Evolutionary conservation across 2,329 filamentous ascomycete species (phyloP).

Genomic region (Beauveria pseudobassiana): DNA sequence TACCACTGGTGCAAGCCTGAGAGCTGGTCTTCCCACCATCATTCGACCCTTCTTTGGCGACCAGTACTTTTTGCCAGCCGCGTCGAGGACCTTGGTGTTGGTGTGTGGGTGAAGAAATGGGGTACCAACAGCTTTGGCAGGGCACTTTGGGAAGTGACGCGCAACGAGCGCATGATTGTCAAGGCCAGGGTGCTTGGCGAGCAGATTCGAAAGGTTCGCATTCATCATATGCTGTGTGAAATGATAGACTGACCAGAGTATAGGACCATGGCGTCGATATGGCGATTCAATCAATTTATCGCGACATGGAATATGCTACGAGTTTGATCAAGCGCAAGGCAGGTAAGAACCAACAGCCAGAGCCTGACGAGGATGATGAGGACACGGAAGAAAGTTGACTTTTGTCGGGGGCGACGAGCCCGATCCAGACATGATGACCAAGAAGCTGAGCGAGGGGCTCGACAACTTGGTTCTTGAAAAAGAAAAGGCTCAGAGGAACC

Average conservation of each 20-base stretch:
- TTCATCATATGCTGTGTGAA: neutral
- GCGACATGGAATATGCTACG: constrained; percentile 88
- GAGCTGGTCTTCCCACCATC: constrained; percentile 87
- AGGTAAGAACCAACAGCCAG: constrained; percentile 38
- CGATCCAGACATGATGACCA: constrained; percentile 35
- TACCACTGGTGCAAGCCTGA: constrained; percentile 86
- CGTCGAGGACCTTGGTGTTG: constrained; percentile 89
- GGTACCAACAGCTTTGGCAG: constrained; percentile 79
- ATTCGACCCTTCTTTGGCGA: constrained; percentile 97
- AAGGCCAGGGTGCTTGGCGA: constrained; percentile 79
- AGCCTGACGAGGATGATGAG: constrained; percentile 38
- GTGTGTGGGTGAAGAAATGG: constrained; percentile 80
- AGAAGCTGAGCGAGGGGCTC: constrained; percentile 31
- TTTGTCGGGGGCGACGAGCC: constrained; percentile 60
- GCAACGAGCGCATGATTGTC: constrained; percentile 83
- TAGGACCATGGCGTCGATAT: constrained; percentile 85
- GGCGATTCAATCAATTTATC: constrained; percentile 88
- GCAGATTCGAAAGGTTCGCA: constrained; percentile 72
- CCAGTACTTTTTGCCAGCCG: constrained; percentile 91
- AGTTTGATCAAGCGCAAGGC: constrained; percentile 65
- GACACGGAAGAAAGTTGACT: constrained; percentile 79
- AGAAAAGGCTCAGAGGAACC: constrained; percentile 20
- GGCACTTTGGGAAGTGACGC: constrained; percentile 84
- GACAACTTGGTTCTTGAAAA: constrained; percentile 14
- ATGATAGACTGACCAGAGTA: constrained; percentile 19